These are phyloP conservation scores for Phascolomyces articulosus DNA, from an alignment of 371 early-diverging fungal species.

Conservation along the genomic window DNA sequence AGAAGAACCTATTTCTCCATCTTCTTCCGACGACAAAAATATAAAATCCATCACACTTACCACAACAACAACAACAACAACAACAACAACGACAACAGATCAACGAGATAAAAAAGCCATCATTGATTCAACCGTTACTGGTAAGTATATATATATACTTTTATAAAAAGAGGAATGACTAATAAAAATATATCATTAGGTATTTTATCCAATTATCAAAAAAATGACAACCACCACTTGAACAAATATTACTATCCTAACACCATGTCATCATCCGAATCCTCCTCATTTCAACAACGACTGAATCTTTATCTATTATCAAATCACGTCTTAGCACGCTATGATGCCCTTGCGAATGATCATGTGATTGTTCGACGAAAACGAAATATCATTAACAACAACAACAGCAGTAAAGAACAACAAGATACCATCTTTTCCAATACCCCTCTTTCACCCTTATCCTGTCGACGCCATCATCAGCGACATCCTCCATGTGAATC, in stretches of 20 bases:
- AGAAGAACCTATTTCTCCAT: constrained; percentile 30
- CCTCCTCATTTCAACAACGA: constrained; percentile 23
- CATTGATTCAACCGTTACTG: constrained; percentile 21
- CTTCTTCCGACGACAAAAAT: constrained; percentile 4
- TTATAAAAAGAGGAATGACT: neutral
- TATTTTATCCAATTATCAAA: constrained; percentile 42
- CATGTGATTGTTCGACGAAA: constrained; percentile 10
- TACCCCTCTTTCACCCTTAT: constrained; percentile 28
- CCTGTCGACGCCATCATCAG: constrained; percentile 38
- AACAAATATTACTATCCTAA: constrained; percentile 26
- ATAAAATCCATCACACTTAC: neutral
- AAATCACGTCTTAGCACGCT: constrained; percentile 47
- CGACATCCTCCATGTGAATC: constrained; percentile 28
- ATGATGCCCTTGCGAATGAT: constrained; percentile 35
- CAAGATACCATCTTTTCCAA: constrained; percentile 7
- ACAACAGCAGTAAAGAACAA: constrained; percentile 19
- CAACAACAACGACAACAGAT: constrained; percentile 5
- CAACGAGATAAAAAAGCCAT: constrained; percentile 36
- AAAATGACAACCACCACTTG: constrained; percentile 26
- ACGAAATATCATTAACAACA: constrained; percentile 26
- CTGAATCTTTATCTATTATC: constrained; percentile 43
- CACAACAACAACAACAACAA: neutral
- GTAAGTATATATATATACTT: constrained; percentile 12
- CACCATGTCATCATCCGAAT: constrained; percentile 5
- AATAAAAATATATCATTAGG: constrained; percentile 18